A percentile compares a stretch with the other conserved stretches of the same genome.
Evolutionary conservation across 768 basidiomycete species (phyloP).

Genomic region (Collybia sp.): DNA sequence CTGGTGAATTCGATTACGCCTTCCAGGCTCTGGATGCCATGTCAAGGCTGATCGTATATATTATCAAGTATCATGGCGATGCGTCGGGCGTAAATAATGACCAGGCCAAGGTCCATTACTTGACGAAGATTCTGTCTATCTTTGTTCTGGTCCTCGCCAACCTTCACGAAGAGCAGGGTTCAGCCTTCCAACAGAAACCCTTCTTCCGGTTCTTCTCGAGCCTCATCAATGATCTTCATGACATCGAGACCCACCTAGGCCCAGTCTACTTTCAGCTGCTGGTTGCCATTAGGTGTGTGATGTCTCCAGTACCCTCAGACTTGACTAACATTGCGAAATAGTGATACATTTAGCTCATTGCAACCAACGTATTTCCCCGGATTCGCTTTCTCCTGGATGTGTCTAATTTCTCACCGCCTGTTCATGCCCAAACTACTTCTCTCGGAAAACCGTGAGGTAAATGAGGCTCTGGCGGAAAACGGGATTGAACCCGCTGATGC

Average conservation of each 20-base stretch:
- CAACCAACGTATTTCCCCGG: slow-evolving; percentile 97
- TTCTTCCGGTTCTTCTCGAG: slow-evolving; percentile 99
- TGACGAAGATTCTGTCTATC: slow-evolving; percentile 96
- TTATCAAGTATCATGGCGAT: slow-evolving; percentile 99
- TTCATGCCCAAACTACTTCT: slow-evolving; percentile 96
- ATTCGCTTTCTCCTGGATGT: slow-evolving; percentile 98
- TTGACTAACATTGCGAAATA: slow-evolving; percentile 25
- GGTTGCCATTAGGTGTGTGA: slow-evolving; percentile 75
- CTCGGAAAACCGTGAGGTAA: slow-evolving; percentile 84
- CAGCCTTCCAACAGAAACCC: slow-evolving; percentile 91
- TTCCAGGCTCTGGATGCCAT: slow-evolving; percentile 96
- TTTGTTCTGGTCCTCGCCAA: slow-evolving; percentile 94
- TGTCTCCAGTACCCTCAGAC: slow-evolving; percentile 2
- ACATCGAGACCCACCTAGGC: slow-evolving; percentile 81
- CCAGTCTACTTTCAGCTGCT: slow-evolving; percentile 87
- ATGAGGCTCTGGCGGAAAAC: slow-evolving; percentile 1
- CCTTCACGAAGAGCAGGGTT: slow-evolving; percentile 90
- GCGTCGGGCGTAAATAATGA: slow-evolving; percentile 90
- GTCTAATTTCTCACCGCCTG: slow-evolving; percentile 88
- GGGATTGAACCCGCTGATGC: slow-evolving; percentile 5
- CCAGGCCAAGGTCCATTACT: slow-evolving; percentile 92
- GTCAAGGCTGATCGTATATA: slow-evolving; percentile 91
- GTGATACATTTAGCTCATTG: slow-evolving; percentile 92
- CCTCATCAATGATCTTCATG: slow-evolving; percentile 85
- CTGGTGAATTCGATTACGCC: slow-evolving; percentile 69